Conservation (phyloP, 495 filamentous ascomycete species). For the Aspergillus leporis region DNA sequence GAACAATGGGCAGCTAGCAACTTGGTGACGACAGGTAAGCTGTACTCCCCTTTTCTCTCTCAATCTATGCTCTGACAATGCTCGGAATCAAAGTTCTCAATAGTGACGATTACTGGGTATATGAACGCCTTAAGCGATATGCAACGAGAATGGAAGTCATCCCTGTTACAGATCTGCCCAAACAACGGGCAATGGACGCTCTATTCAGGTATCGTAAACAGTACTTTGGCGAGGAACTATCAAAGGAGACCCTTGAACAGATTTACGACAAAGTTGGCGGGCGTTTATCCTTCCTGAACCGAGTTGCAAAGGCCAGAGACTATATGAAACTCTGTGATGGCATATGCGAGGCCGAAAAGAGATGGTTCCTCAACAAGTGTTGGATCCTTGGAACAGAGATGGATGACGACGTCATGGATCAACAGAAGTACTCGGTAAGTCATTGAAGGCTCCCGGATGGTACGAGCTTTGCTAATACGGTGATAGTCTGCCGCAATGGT, state of each 20-base stretch:
- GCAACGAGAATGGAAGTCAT: constrained; percentile 91
- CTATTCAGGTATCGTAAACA: constrained; percentile 71
- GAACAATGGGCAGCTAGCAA: constrained; percentile 93
- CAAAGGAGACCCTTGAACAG: constrained; percentile 59
- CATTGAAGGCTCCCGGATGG: background rate
- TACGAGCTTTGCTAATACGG: constrained; percentile 12
- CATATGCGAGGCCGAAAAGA: constrained; percentile 82
- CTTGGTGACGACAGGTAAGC: constrained; percentile 70
- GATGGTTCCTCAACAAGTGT: constrained; percentile 93
- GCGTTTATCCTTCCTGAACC: constrained; percentile 79
- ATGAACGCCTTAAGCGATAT: constrained; percentile 87
- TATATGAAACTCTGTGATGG: constrained; percentile 75
- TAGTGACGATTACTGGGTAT: constrained; percentile 97
- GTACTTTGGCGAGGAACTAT: constrained; percentile 61
- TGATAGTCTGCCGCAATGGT: constrained; percentile 85
- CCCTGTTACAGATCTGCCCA: constrained; percentile 77
- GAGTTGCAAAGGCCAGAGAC: constrained; percentile 77
- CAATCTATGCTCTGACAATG: background rate
- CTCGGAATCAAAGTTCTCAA: constrained; percentile 63
- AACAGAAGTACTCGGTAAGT: constrained; percentile 89
- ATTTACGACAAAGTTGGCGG: constrained; percentile 87
- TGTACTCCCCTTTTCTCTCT: background rate
- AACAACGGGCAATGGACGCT: constrained; percentile 70
- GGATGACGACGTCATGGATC: constrained; percentile 99
- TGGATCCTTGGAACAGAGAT: constrained; percentile 90